These are phyloP conservation scores for Cardiospermum halicacabum DNA, from an alignment of 345 rosid genomes.

Conservation along the genomic window DNA sequence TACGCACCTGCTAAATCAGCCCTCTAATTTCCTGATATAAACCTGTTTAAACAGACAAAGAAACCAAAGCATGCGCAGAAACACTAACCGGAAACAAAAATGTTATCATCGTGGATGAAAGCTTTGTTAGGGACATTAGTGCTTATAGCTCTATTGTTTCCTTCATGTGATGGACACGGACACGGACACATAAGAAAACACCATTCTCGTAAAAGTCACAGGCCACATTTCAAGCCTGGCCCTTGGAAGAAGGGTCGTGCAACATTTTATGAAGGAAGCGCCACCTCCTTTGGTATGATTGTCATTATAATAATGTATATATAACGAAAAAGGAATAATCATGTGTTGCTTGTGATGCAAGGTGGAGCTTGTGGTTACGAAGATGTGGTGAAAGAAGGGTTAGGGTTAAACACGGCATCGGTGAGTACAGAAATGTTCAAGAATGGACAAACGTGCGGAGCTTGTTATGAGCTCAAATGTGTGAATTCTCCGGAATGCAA, in stretches of 20 bases:
- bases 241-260: slow-evolving; percentile 46
- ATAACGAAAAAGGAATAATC: too few relatives aligned
- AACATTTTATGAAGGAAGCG: slow-evolving; percentile 49
- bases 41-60: background rate
- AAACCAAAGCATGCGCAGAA: too few relatives aligned
- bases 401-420: slow-evolving; percentile 44
- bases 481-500: slow-evolving; percentile 43
- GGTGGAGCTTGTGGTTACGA: slow-evolving; percentile 58
- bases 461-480: slow-evolving; percentile 52
- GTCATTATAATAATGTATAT: too few relatives aligned
- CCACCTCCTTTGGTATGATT: slow-evolving; percentile 36
- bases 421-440: slow-evolving; percentile 41
- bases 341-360: slow-evolving; percentile 25
- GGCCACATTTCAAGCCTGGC: slow-evolving; percentile 32
- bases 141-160: slow-evolving; percentile 12
- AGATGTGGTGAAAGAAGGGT: slow-evolving; percentile 38
- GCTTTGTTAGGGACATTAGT: slow-evolving; percentile 1
- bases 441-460: slow-evolving; percentile 41
- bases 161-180: slow-evolving; percentile 6
- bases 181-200: background rate
- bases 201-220: background rate
- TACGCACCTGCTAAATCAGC: background rate
- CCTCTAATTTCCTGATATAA: background rate
- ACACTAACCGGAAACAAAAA: too few relatives aligned
- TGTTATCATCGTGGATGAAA: slow-evolving; percentile 6